A percentile compares a stretch with the other conserved stretches of the same genome.
Conservation (phyloP, 495 filamentous ascomycete species). For the Aspergillus ellipticus region DNA sequence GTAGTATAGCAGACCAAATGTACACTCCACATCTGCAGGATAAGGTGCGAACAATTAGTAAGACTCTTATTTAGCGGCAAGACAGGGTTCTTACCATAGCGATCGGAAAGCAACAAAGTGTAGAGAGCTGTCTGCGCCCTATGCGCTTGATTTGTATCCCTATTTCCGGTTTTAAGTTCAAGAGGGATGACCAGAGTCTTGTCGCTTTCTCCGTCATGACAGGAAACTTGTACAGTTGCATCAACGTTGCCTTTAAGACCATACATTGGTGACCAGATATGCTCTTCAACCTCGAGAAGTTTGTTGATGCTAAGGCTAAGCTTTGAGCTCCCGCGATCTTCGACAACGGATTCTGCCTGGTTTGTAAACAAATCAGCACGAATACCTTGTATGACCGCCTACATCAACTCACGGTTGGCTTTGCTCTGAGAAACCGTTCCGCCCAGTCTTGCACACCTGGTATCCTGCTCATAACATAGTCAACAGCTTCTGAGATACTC, state of each 20-base stretch:
- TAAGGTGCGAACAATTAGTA: constrained; percentile 9
- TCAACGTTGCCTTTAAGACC: constrained; percentile 97
- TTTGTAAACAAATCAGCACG: constrained; percentile 15
- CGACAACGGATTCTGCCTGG: constrained; percentile 67
- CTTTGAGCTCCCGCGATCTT: constrained; percentile 68
- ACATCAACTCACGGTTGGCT: constrained; percentile 58
- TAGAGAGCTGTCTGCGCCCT: constrained; percentile 93
- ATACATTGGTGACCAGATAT: constrained; percentile 96
- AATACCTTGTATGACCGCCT: background rate
- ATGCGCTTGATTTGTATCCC: constrained; percentile 67
- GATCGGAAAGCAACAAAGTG: constrained; percentile 86
- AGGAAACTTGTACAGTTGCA: constrained; percentile 90
- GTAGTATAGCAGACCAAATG: constrained; percentile 89
- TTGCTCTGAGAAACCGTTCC: constrained; percentile 65
- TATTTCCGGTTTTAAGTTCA: constrained; percentile 91
- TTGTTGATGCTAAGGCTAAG: constrained; percentile 84
- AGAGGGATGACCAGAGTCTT: constrained; percentile 82
- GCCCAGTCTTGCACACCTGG: constrained; percentile 79
- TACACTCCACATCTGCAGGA: constrained; percentile 70
- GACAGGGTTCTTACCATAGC: constrained; percentile 63
- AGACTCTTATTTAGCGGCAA: no score
- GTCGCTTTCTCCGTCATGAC: constrained; percentile 58
- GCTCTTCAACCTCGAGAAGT: constrained; percentile 92
- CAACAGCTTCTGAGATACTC: constrained; percentile 63
- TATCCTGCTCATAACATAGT: constrained; percentile 75